Evolutionary conservation across 352 stramenopile species (phyloP).

Genomic region (Blastocystis hominis): DNA sequence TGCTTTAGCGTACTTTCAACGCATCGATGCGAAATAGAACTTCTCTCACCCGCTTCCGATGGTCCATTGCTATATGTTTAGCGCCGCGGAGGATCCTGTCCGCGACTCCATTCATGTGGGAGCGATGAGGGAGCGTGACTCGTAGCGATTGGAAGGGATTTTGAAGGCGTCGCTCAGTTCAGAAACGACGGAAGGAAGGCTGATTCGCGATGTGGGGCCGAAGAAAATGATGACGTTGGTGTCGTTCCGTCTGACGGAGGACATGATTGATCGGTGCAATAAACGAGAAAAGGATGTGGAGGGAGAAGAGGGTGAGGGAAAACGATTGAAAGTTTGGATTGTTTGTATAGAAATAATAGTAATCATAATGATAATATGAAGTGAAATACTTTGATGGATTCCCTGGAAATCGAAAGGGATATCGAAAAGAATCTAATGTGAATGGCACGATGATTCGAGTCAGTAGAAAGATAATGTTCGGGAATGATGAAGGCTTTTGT

Average conservation of each 20-base stretch:
- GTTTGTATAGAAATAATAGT: not conserved
- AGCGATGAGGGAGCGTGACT: not conserved
- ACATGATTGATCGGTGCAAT: not conserved
- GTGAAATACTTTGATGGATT: too few species aligned
- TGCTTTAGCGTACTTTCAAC: not conserved
- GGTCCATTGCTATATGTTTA: conserved; percentile 58
- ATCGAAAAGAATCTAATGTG: too few species aligned
- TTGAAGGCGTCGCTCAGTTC: conserved; percentile 66
- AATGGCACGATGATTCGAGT: too few species aligned
- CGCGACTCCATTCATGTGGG: conserved; percentile 69
- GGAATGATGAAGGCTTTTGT: too few species aligned
- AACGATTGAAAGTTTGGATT: not conserved
- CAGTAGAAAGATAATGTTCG: too few species aligned
- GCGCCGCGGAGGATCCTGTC: conserved; percentile 63
- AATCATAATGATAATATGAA: not conserved
- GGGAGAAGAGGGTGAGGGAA: not conserved
- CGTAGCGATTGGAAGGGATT: conserved; percentile 68
- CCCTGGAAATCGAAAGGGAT: too few species aligned
- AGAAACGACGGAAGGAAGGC: conserved; percentile 66
- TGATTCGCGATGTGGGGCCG: conserved; percentile 72
- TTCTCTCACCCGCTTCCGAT: conserved; percentile 31
- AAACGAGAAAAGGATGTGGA: not conserved
- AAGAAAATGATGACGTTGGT: conserved; percentile 80
- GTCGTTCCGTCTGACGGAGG: conserved; percentile 70
- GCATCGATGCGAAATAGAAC: not conserved